Percentiles rank a stretch among this genome's conserved stretches.
Evolutionary conservation across 495 filamentous ascomycete genomes (phyloP).

Genomic region (Penicillium antarcticum): DNA sequence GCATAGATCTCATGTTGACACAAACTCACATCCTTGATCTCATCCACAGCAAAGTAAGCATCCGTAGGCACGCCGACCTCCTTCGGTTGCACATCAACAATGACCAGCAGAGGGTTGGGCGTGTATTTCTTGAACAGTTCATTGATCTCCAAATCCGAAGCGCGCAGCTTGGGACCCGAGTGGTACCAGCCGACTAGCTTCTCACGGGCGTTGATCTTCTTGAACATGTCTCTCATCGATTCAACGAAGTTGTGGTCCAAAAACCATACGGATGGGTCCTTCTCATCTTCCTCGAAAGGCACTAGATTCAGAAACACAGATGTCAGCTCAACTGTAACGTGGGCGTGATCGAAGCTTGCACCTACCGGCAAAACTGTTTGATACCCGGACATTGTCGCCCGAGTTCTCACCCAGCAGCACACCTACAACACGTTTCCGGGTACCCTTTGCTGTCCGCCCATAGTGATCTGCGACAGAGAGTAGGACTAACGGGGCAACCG

Average conservation of each 20-base stretch:
- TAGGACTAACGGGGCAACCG: slow-evolving; percentile 95
- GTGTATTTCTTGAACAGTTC: slow-evolving; percentile 99
- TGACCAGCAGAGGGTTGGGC: slow-evolving; percentile 91
- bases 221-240: slow-evolving; percentile 99
- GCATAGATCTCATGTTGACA: background rate
- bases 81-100: slow-evolving; percentile 98
- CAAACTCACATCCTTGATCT: slow-evolving; percentile 92
- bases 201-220: slow-evolving; percentile 98
- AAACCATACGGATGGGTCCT: slow-evolving; percentile 98
- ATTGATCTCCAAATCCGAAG: slow-evolving; percentile 98
- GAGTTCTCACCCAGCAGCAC: slow-evolving; percentile 94
- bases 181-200: slow-evolving; percentile 99
- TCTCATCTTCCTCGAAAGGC: slow-evolving; percentile 97
- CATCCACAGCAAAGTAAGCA: slow-evolving; percentile 98
- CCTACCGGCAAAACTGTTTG: slow-evolving; percentile 97
- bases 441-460: slow-evolving; percentile 86
- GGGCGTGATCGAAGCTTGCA: slow-evolving; percentile 15
- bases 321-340: slow-evolving; percentile 12
- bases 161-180: slow-evolving; percentile 93
- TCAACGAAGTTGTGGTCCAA: slow-evolving; percentile 99
- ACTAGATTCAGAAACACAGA: slow-evolving; percentile 50
- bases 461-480: slow-evolving; percentile 98
- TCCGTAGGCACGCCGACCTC: slow-evolving; percentile 97
- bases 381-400: slow-evolving; percentile 91
- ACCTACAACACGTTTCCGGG: slow-evolving; percentile 90